These are phyloP conservation scores for Dalbergia cultrata DNA, from an alignment of 306 rosid species.

Conservation along the genomic window DNA sequence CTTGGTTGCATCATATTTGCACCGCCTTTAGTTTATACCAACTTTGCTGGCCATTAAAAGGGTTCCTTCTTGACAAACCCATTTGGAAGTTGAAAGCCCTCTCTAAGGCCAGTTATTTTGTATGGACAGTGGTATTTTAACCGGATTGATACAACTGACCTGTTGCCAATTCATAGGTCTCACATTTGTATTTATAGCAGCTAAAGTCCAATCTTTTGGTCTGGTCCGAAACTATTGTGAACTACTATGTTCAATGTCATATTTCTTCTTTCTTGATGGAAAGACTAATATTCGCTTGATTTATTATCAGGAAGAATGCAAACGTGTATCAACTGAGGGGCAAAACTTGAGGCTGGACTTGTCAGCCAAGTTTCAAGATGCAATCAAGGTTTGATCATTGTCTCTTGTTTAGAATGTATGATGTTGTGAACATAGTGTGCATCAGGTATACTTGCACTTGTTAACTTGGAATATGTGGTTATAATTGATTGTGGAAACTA, in stretches of 20 bases:
- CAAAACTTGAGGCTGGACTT: conserved; percentile 89
- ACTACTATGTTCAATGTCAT: conserved; percentile 30
- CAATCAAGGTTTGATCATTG: conserved; percentile 75
- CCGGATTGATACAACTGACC: background rate
- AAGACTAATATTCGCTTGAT: conserved; percentile 35
- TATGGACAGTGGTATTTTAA: background rate
- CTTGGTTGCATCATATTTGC: conserved; percentile 1
- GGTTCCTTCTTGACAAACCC: conserved; percentile 2
- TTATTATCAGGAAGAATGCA: conserved; percentile 87
- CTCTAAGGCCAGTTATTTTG: background rate
- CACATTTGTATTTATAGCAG: background rate
- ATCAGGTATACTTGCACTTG: conserved; percentile 31
- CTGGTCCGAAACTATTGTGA: conserved; percentile 23
- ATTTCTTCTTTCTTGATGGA: conserved; percentile 32
- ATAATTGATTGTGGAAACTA: conserved; percentile 9
- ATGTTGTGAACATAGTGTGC: conserved; percentile 31
- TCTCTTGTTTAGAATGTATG: conserved; percentile 25
- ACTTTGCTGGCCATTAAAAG: conserved; percentile 12
- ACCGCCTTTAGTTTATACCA: conserved; percentile 9
- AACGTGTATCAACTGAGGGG: conserved; percentile 93
- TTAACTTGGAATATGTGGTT: background rate
- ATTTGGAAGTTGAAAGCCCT: conserved; percentile 31
- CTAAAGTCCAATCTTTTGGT: background rate
- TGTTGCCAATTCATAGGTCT: background rate
- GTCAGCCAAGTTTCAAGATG: conserved; percentile 93